Conservation (phyloP, 129 eudicot genomes). For the Oenanthe sinensis region DNA sequence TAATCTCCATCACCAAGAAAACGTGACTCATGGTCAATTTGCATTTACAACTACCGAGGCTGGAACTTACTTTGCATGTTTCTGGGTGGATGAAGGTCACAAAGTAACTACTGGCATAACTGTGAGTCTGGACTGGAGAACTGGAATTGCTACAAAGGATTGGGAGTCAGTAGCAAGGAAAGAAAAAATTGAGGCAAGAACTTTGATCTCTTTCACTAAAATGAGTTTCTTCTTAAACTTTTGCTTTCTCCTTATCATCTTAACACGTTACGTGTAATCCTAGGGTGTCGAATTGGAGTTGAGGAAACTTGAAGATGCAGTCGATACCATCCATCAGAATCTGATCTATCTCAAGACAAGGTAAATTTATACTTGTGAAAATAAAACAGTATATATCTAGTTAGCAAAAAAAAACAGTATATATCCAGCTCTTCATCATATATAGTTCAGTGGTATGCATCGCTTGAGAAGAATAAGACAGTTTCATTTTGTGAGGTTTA, state of each 20-base stretch:
- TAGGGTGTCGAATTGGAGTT: slow-evolving; percentile 88
- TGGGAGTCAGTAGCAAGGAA: slow-evolving; percentile 97
- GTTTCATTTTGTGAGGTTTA: background rate
- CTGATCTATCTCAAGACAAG: slow-evolving; percentile 49
- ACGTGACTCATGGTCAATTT: slow-evolving; percentile 77
- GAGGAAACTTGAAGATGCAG: slow-evolving; percentile 71
- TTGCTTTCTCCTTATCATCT: background rate
- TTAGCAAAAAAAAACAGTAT: background rate
- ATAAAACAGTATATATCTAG: background rate
- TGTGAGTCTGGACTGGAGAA: slow-evolving; percentile 81
- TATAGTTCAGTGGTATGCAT: background rate
- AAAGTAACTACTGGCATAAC: slow-evolving; percentile 29
- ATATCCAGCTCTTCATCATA: background rate
- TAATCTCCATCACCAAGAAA: slow-evolving; percentile 66
- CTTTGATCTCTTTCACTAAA: background rate
- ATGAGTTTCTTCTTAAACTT: background rate
- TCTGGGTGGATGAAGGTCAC: slow-evolving; percentile 50
- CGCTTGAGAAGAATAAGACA: background rate
- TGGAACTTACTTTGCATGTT: slow-evolving; percentile 81
- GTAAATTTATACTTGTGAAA: slow-evolving; percentile 21
- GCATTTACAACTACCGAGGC: slow-evolving; percentile 78
- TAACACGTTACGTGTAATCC: slow-evolving; percentile 3
- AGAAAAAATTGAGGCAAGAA: slow-evolving; percentile 66
- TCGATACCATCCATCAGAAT: slow-evolving; percentile 68
- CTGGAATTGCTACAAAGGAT: slow-evolving; percentile 86